phyloP scores from a whole-genome alignment of 371 early-diverging fungal species.

The Phascolomyces articulosus region DNA sequence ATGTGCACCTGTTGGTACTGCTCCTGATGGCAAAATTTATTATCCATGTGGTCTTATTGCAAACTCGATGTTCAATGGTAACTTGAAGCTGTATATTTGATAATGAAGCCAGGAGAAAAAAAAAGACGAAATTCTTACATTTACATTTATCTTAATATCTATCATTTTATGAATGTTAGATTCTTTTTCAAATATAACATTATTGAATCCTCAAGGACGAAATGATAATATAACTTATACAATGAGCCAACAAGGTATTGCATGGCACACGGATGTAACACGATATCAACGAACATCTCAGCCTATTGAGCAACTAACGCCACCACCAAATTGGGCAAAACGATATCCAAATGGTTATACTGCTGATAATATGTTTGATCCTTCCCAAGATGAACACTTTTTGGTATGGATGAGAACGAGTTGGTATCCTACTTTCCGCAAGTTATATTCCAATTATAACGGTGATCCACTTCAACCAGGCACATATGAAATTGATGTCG shows the following conservation, averaged over 20 bases:
- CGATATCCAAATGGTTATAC: conserved; percentile 49
- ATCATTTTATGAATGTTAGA: conserved; percentile 34
- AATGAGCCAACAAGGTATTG: conserved; percentile 69
- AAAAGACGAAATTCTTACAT: no score
- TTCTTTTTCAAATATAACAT: conserved; percentile 48
- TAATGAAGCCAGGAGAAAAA: background rate
- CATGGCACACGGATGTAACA: conserved; percentile 80
- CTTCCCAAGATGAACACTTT: conserved; percentile 79
- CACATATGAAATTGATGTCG: conserved; percentile 58
- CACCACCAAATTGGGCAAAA: conserved; percentile 71
- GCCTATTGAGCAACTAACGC: conserved; percentile 42
- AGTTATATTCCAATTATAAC: conserved; percentile 78
- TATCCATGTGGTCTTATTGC: conserved; percentile 96
- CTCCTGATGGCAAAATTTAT: conserved; percentile 49
- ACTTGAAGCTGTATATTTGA: background rate
- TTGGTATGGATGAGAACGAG: conserved; percentile 96
- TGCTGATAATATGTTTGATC: conserved; percentile 54
- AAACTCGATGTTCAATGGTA: conserved; percentile 91
- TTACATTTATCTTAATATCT: no score
- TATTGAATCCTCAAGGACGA: conserved; percentile 50
- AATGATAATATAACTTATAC: conserved; percentile 27
- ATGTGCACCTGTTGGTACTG: conserved; percentile 37
- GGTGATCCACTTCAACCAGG: conserved; percentile 51
- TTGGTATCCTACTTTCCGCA: conserved; percentile 90
- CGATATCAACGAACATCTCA: conserved; percentile 58